These are phyloP conservation scores for Lipomyces yamanashiensis DNA, from an alignment of 805 yeast genomes.

Conservation along the genomic window DNA sequence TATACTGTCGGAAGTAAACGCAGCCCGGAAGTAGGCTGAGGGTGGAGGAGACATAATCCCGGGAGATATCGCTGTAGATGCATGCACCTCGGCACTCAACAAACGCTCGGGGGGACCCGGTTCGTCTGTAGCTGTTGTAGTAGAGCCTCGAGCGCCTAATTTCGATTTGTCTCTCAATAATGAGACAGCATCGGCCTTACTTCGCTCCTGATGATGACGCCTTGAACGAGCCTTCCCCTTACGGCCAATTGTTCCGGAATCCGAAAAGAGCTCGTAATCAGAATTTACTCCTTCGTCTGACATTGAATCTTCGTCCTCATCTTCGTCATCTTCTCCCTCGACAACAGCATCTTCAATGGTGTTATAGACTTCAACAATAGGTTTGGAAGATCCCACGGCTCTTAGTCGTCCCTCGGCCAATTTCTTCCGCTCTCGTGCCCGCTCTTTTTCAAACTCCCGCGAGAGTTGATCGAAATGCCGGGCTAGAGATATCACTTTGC, in stretches of 20 bases:
- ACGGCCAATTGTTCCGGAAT: constrained; percentile 32
- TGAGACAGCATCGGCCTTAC: background rate
- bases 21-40: constrained; percentile 15
- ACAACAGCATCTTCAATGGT: constrained; percentile 88
- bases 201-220: constrained; percentile 6
- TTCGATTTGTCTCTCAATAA: background rate
- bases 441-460: constrained; percentile 81
- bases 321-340: constrained; percentile 51
- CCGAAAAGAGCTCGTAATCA: constrained; percentile 33
- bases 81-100: background rate
- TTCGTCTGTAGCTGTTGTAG: background rate
- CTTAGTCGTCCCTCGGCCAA: constrained; percentile 57
- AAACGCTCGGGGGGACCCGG: background rate
- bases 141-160: background rate
- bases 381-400: constrained; percentile 71
- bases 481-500: constrained; percentile 47
- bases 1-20: background rate
- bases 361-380: constrained; percentile 88
- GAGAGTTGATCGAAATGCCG: constrained; percentile 81
- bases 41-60: constrained; percentile 19
- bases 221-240: constrained; percentile 8
- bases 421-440: constrained; percentile 76
- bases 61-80: constrained; percentile 3
- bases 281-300: constrained; percentile 29
- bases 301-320: constrained; percentile 4